phyloP scores from a whole-genome alignment of 345 rosid species.

The Pelargonium nanum region DNA sequence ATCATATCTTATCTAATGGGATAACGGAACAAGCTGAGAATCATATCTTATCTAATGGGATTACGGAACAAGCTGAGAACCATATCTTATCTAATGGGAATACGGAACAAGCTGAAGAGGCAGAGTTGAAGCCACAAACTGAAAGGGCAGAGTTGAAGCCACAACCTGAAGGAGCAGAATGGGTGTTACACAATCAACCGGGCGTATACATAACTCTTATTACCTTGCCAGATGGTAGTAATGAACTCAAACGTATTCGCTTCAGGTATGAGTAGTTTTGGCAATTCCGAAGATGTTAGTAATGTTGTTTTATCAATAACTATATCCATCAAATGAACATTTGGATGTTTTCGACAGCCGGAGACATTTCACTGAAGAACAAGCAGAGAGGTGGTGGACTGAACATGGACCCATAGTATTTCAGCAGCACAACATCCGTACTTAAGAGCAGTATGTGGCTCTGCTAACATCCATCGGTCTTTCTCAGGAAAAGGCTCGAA shows the following conservation, averaged over 20 bases:
- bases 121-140: conserved; percentile 23
- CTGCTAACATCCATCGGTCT: not conserved
- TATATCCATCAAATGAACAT: not conserved
- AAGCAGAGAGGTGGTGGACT: conserved; percentile 92
- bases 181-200: conserved; percentile 64
- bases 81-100: conserved; percentile 28
- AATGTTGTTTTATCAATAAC: not conserved
- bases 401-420: conserved; percentile 54
- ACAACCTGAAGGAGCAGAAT: conserved; percentile 41
- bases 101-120: conserved; percentile 37
- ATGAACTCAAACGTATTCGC: conserved; percentile 74
- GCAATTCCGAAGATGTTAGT: too few relatives aligned
- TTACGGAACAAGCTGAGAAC: conserved; percentile 23
- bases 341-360: conserved; percentile 33
- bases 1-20: not conserved
- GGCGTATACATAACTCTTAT: conserved; percentile 67
- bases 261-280: conserved; percentile 63
- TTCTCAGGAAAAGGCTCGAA: not conserved
- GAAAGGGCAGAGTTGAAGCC: conserved; percentile 33
- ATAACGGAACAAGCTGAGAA: conserved; percentile 1
- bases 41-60: conserved; percentile 19
- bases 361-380: conserved; percentile 55
- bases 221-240: conserved; percentile 49
- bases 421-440: conserved; percentile 42
- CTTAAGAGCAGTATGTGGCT: conserved; percentile 9